phyloP scores from a whole-genome alignment of 2,329 filamentous ascomycete genomes.

The Talaromyces amestolkiae region DNA sequence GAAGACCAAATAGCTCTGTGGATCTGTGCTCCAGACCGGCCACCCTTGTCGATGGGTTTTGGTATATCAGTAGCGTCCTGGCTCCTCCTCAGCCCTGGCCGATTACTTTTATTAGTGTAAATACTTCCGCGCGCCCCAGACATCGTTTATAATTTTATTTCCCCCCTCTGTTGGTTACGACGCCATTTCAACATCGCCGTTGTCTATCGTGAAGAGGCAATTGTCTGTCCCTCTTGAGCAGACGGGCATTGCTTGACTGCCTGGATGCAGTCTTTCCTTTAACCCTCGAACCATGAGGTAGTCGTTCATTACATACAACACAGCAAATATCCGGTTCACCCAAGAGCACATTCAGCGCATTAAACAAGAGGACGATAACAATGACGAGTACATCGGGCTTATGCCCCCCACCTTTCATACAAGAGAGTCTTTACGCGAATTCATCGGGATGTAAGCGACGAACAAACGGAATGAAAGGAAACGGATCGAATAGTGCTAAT shows the following conservation, averaged over 20 bases:
- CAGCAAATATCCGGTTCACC: not conserved
- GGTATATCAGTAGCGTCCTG: conserved; percentile 9
- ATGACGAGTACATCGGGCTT: conserved; percentile 36
- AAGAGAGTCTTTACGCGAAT: conserved; percentile 58
- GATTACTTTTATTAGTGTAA: not conserved
- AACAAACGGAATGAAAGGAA: not conserved
- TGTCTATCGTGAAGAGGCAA: not conserved
- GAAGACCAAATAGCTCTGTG: not conserved
- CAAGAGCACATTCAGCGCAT: not conserved
- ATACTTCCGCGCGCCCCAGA: not conserved
- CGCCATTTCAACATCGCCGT: not conserved
- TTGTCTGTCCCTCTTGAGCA: conserved; percentile 1
- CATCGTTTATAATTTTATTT: not conserved
- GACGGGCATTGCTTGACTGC: conserved; percentile 11
- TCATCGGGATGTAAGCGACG: conserved; percentile 64
- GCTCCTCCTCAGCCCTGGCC: conserved; percentile 6
- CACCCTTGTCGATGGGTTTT: conserved; percentile 2
- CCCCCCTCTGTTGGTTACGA: not conserved
- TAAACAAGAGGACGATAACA: not conserved
- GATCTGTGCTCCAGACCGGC: conserved; percentile 11
- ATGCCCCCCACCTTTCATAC: conserved; percentile 70
- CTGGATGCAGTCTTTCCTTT: conserved; percentile 17
- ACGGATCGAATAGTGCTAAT: not conserved
- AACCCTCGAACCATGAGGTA: conserved; percentile 15
- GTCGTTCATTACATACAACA: conserved; percentile 12